Evolutionary conservation across 768 basidiomycete species (phyloP).

Genomic region (Suillus bovinus): DNA sequence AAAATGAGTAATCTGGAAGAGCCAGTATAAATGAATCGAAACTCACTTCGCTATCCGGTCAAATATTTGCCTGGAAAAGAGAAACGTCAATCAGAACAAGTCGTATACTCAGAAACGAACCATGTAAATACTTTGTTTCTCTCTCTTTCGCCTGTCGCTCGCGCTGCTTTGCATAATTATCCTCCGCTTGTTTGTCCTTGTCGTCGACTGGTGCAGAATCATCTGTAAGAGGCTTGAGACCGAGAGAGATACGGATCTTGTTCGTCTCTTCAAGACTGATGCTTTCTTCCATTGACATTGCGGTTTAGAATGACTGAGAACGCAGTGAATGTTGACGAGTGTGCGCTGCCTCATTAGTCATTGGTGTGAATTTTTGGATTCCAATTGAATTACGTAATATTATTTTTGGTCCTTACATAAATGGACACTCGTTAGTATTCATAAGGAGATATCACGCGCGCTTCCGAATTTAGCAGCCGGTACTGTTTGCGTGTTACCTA

Average conservation of each 20-base stretch:
- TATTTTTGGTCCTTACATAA: neutral
- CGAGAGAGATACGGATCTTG: constrained; percentile 91
- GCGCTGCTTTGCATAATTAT: constrained; percentile 77
- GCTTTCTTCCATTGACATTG: constrained; percentile 78
- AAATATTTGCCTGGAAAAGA: constrained; percentile 56
- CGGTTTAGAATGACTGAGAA: constrained; percentile 14
- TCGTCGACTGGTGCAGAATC: constrained; percentile 69
- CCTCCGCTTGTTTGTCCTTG: constrained; percentile 82
- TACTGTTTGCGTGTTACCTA: too few relatives aligned
- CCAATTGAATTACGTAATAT: neutral
- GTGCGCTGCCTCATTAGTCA: constrained; percentile 2
- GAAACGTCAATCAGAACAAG: constrained; percentile 24
- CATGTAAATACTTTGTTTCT: constrained; percentile 68
- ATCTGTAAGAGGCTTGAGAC: constrained; percentile 91
- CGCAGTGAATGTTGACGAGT: neutral
- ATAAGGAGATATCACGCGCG: too few relatives aligned
- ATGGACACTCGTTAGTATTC: too few relatives aligned
- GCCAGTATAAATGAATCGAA: constrained; percentile 16
- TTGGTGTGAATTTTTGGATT: neutral
- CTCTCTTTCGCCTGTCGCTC: constrained; percentile 69
- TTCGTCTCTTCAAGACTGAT: constrained; percentile 95
- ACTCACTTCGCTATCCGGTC: constrained; percentile 90
- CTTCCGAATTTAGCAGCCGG: too few relatives aligned
- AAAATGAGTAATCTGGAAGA: constrained; percentile 36
- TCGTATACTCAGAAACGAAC: constrained; percentile 18